Percentiles rank a stretch among this genome's conserved stretches.
phyloP scores from a whole-genome alignment of 1,284 basidiomycete species.

The Apiotrichum mycotoxinovorans region DNA sequence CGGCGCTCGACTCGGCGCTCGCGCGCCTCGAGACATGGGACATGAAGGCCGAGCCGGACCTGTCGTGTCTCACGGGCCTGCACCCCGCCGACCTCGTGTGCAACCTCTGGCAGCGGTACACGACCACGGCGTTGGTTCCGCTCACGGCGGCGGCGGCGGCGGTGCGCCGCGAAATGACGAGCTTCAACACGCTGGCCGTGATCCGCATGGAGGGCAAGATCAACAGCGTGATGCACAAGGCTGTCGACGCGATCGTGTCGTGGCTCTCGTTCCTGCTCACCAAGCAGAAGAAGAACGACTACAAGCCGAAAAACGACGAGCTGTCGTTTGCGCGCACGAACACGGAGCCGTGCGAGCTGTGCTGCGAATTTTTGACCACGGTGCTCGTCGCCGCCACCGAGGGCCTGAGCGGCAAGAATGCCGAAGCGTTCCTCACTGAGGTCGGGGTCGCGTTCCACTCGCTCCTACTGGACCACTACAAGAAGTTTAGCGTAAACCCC shows the following conservation, averaged over 20 bases:
- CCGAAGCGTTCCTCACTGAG: conserved; percentile 87
- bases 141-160: conserved; percentile 82
- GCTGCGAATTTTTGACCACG: conserved; percentile 78
- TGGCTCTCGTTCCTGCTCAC: conserved; percentile 64
- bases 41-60: conserved; percentile 70
- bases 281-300: conserved; percentile 95
- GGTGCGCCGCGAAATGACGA: conserved; percentile 84
- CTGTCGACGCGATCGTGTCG: conserved; percentile 74
- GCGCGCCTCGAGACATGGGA: conserved; percentile 71
- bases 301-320: conserved; percentile 94
- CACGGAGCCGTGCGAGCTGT: conserved; percentile 89
- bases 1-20: conserved; percentile 80
- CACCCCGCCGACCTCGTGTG: conserved; percentile 81
- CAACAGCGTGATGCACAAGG: conserved; percentile 76
- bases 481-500: conserved; percentile 93
- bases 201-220: conserved; percentile 81
- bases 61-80: conserved; percentile 67
- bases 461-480: conserved; percentile 86
- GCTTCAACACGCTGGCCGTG: conserved; percentile 87
- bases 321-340: conserved; percentile 89
- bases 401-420: conserved; percentile 83
- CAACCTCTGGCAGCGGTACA: conserved; percentile 96
- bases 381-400: conserved; percentile 70
- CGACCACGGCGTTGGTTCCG: conserved; percentile 84
- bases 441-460: conserved; percentile 95